Evolutionary conservation across 2,329 filamentous ascomycete species (phyloP).

Genomic region (Trichoderma cornu-damae): DNA sequence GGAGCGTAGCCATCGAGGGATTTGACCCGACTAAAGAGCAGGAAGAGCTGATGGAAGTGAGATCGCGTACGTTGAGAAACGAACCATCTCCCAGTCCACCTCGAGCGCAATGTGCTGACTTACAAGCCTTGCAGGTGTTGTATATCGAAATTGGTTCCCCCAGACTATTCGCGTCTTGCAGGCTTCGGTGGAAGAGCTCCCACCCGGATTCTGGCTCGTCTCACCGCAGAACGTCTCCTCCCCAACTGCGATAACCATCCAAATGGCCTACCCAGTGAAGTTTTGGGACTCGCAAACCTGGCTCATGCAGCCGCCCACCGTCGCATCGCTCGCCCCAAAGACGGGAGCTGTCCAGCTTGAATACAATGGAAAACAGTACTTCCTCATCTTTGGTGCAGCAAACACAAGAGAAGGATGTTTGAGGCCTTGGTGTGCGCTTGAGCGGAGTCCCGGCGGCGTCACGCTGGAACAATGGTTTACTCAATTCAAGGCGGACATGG

Average conservation of each 20-base stretch:
- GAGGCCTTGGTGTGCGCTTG: neutral
- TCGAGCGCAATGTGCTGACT: neutral
- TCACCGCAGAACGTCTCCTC: neutral
- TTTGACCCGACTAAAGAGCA: neutral
- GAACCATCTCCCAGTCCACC: neutral
- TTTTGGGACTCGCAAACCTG: neutral
- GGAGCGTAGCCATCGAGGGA: neutral
- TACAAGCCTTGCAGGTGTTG: neutral
- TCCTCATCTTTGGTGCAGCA: neutral
- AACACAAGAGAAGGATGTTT: neutral
- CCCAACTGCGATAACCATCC: neutral
- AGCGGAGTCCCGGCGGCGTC: neutral
- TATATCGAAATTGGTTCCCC: neutral
- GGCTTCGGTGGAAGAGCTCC: neutral
- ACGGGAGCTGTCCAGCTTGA: neutral
- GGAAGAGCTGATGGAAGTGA: neutral
- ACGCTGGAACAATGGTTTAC: neutral
- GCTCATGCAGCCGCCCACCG: neutral
- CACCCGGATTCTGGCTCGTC: constrained; percentile 4
- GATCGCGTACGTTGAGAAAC: neutral
- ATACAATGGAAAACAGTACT: neutral
- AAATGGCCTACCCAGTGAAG: neutral
- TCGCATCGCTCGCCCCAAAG: neutral
- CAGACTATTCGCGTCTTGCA: neutral
- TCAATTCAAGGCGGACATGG: neutral